Percentiles rank a stretch among this genome's conserved stretches.
Conservation (phyloP, 305 asterid species). For the Fraxinus sp. region DNA sequence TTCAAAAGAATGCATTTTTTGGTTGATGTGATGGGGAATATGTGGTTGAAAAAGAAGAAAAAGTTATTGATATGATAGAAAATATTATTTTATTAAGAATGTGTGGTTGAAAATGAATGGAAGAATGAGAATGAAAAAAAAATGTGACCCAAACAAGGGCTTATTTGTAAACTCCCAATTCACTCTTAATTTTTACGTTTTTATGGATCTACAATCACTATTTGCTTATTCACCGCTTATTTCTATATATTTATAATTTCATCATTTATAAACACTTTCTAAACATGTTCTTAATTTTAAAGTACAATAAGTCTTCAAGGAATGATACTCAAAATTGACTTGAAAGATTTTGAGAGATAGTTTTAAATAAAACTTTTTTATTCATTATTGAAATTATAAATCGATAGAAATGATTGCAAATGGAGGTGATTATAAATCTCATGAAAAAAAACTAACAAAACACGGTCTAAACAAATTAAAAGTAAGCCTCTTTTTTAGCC, state of each 20-base stretch:
- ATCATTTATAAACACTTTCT: background rate
- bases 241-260: background rate
- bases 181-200: background rate
- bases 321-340: background rate
- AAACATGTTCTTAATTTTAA: background rate
- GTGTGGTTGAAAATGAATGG: too few species aligned
- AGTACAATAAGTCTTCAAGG: background rate
- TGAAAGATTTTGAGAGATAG: background rate
- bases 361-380: too few species aligned
- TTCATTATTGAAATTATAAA: too few species aligned
- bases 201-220: background rate
- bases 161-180: background rate
- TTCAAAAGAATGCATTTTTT: too few species aligned
- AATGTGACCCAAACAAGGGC: too few species aligned
- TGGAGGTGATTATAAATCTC: background rate
- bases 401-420: background rate
- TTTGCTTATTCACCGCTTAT: background rate
- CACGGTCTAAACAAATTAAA: background rate
- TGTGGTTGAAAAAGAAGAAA: too few species aligned
- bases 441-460: background rate
- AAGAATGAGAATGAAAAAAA: too few species aligned
- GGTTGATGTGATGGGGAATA: too few species aligned
- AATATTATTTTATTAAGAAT: too few species aligned
- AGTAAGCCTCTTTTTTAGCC: too few species aligned
- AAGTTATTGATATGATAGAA: too few species aligned